A percentile compares a stretch with the other conserved stretches of the same genome.
Conservation (phyloP, 164 flowering plant species). For the Cinnamomum micranthum region DNA sequence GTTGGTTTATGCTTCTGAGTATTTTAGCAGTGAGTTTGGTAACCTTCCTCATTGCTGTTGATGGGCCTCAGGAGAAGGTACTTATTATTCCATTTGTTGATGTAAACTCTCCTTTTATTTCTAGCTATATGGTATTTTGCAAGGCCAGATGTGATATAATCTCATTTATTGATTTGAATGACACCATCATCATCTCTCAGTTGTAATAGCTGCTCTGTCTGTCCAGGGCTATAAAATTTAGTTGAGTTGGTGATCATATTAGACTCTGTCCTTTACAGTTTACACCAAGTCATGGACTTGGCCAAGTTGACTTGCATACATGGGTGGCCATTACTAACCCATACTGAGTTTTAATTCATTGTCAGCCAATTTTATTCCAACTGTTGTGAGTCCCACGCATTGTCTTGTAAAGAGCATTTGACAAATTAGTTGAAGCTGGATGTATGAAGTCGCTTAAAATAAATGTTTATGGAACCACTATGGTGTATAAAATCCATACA, state of each 20-base stretch:
- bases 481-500: not conserved
- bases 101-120: not conserved
- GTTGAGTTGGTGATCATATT: no score
- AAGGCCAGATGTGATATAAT: not conserved
- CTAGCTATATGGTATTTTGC: no score
- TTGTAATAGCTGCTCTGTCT: not conserved
- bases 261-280: no score
- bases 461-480: not conserved
- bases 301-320: no score
- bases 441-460: not conserved
- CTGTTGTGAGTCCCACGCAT: no score
- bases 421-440: not conserved
- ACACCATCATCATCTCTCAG: not conserved
- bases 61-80: slow-evolving; percentile 90
- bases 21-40: slow-evolving; percentile 26
- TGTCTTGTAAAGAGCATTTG: no score
- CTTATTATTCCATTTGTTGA: not conserved
- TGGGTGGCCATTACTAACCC: no score
- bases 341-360: no score
- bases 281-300: no score
- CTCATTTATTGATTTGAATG: not conserved
- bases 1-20: slow-evolving; percentile 54
- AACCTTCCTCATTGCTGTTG: slow-evolving; percentile 46
- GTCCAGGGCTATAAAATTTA: no score
- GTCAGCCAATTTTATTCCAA: no score